Conservation (phyloP, 306 rosid species). For the Argentina anserina region DNA sequence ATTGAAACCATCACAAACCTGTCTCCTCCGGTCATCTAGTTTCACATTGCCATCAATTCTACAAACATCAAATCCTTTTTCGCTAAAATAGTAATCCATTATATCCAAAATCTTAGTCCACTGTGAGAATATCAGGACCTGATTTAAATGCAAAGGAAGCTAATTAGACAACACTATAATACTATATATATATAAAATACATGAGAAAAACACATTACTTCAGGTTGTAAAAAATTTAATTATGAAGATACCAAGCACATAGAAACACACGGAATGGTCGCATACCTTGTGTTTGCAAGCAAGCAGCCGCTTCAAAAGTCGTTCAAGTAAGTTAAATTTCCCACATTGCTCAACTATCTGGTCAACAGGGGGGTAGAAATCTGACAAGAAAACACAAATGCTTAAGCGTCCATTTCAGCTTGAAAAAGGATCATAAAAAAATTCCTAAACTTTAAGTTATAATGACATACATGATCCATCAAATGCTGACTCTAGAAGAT, state of each 20-base stretch:
- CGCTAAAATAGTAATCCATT: slow-evolving; percentile 91
- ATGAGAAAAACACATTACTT: not conserved
- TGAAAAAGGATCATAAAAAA: not conserved
- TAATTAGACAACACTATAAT: slow-evolving; percentile 26
- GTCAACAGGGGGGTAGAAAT: slow-evolving; percentile 61
- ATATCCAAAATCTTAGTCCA: slow-evolving; percentile 82
- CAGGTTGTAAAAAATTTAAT: not conserved
- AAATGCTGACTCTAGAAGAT: slow-evolving; percentile 60
- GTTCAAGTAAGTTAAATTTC: slow-evolving; percentile 74
- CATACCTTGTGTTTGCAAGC: slow-evolving; percentile 74
- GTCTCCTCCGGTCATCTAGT: slow-evolving; percentile 72
- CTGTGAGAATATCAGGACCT: slow-evolving; percentile 92
- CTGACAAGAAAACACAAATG: slow-evolving; percentile 36
- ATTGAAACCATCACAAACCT: slow-evolving; percentile 48
- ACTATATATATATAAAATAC: too few species aligned
- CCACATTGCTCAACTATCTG: slow-evolving; percentile 86
- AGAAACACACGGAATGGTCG: not conserved
- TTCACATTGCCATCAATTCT: slow-evolving; percentile 80
- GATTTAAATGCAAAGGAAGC: slow-evolving; percentile 24
- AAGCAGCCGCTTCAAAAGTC: slow-evolving; percentile 58
- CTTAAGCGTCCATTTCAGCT: slow-evolving; percentile 5
- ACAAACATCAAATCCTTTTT: slow-evolving; percentile 80
- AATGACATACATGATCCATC: slow-evolving; percentile 52
- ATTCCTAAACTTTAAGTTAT: not conserved
- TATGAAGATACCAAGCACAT: not conserved